phyloP scores from a whole-genome alignment of 768 basidiomycete genomes.

The Clitopilus hobsonii region DNA sequence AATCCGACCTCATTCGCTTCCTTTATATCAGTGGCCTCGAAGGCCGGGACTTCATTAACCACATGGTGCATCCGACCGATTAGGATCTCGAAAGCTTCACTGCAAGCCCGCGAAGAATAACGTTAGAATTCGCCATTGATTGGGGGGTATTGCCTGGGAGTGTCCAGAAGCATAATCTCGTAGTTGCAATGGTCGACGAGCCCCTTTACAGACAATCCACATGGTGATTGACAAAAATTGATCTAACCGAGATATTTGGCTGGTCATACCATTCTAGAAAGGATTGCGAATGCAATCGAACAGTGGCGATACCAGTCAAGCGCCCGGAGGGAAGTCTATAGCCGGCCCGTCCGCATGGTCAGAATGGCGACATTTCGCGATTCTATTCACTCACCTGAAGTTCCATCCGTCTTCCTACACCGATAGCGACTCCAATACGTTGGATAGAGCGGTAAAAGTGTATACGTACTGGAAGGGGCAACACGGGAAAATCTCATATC shows the following conservation, averaged over 20 bases:
- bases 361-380: background rate
- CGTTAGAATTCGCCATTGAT: constrained; percentile 6
- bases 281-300: no score
- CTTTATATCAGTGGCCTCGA: no score
- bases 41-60: background rate
- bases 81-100: background rate
- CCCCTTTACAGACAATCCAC: no score
- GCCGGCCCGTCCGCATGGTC: background rate
- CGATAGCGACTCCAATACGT: no score
- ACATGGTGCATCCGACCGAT: background rate
- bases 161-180: no score
- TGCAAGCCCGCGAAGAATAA: background rate
- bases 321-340: background rate
- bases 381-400: background rate
- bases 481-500: background rate
- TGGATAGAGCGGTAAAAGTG: background rate
- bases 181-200: no score
- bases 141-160: background rate
- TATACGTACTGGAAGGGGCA: background rate
- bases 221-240: background rate
- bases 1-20: background rate
- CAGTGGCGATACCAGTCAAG: background rate
- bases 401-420: background rate
- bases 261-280: background rate
- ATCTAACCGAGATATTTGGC: background rate